Evolutionary conservation across 1,284 basidiomycete genomes (phyloP).

Genomic region (Xerocomus nothofagi): DNA sequence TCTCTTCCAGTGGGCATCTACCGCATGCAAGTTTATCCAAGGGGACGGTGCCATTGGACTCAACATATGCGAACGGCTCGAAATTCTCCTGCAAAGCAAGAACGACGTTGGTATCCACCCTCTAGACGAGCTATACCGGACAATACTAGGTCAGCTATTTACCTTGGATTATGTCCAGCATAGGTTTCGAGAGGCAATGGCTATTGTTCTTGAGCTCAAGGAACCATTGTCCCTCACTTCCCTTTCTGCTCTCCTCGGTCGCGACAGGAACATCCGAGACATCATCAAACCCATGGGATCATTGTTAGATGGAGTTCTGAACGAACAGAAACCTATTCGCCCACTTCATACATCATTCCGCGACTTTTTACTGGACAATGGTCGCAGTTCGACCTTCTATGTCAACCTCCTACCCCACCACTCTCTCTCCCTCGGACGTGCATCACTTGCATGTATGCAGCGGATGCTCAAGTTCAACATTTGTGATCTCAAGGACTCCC

Average conservation of each 20-base stretch:
- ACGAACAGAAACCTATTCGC: conserved; percentile 22
- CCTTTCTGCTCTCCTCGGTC: conserved; percentile 11
- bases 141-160: conserved; percentile 22
- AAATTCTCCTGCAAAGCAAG: conserved; percentile 9
- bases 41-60: conserved; percentile 19
- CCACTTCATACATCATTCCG: conserved; percentile 23
- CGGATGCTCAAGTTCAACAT: conserved; percentile 22
- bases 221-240: conserved; percentile 19
- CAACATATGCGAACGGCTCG: conserved; percentile 6
- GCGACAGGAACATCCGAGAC: conserved; percentile 10
- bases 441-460: conserved; percentile 16
- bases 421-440: conserved; percentile 14
- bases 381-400: conserved; percentile 21
- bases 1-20: conserved; percentile 27
- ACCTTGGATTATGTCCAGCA: conserved; percentile 3
- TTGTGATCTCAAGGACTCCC: conserved; percentile 23
- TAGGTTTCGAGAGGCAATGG: conserved; percentile 24
- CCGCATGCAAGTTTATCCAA: conserved; percentile 24
- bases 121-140: conserved; percentile 20
- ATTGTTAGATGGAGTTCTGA: conserved; percentile 11
- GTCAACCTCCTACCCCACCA: conserved; percentile 14
- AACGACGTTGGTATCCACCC: conserved; percentile 8
- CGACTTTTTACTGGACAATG: conserved; percentile 16
- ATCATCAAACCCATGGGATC: conserved; percentile 26
- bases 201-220: conserved; percentile 17